Conservation (phyloP, 2,329 filamentous ascomycete species). For the Geoglossum cookeanum region DNA sequence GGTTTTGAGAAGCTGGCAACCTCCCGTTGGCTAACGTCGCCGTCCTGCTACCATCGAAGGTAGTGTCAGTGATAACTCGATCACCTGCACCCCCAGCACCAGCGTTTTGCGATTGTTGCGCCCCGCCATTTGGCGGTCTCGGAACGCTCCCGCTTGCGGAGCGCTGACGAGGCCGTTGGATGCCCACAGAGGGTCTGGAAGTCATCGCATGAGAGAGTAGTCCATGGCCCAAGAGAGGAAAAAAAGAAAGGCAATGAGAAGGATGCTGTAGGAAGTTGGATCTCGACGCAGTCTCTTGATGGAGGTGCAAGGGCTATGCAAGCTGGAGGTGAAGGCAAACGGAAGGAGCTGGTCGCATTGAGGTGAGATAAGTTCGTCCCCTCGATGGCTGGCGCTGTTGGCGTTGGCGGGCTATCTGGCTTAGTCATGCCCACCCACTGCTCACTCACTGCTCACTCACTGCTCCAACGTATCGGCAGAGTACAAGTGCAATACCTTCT, state of each 20-base stretch:
- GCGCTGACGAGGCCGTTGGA: slow-evolving; percentile 12
- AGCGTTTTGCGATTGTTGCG: neutral
- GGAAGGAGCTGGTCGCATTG: neutral
- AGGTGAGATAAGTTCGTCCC: neutral
- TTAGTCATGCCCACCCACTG: too few species aligned
- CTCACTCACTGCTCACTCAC: too few species aligned
- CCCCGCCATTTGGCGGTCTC: neutral
- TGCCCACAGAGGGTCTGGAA: slow-evolving; percentile 6
- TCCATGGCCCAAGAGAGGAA: slow-evolving; percentile 6
- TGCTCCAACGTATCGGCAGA: too few species aligned
- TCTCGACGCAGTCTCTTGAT: neutral
- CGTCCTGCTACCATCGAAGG: neutral
- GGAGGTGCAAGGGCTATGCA: neutral
- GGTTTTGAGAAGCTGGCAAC: neutral
- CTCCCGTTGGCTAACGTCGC: neutral
- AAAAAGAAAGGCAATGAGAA: neutral
- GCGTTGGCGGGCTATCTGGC: neutral
- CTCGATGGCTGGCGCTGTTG: neutral
- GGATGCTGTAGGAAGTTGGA: neutral
- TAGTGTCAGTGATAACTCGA: neutral
- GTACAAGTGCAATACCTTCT: too few species aligned
- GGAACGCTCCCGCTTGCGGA: slow-evolving; percentile 11
- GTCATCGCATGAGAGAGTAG: slow-evolving; percentile 8
- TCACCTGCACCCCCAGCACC: neutral
- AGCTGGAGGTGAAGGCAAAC: neutral